Percentiles rank a stretch among this genome's conserved stretches.
Conservation (phyloP, 2,329 filamentous ascomycete species). For the Talaromyces sp. region DNA sequence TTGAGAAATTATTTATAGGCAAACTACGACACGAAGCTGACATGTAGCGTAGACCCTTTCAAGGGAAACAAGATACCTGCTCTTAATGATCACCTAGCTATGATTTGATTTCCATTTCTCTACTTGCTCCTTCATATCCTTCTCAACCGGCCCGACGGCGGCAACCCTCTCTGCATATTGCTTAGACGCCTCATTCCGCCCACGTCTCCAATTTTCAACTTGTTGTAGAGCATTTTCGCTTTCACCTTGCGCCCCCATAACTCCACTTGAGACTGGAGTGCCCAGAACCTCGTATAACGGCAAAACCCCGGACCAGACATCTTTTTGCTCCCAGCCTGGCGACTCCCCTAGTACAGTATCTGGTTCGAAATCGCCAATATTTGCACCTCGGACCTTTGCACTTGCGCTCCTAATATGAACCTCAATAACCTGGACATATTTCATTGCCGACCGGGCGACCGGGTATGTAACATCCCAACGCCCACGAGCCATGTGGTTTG, state of each 20-base stretch:
- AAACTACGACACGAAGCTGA: too few species aligned
- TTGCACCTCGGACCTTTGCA: conserved; percentile 8
- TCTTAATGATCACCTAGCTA: not conserved
- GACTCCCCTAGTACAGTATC: not conserved
- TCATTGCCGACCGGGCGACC: conserved; percentile 3
- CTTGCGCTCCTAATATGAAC: conserved; percentile 6
- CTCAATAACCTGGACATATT: conserved; percentile 10
- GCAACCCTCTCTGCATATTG: not conserved
- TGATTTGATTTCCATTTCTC: not conserved
- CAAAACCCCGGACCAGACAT: conserved; percentile 10
- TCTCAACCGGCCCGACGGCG: not conserved
- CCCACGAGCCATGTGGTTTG: conserved; percentile 10
- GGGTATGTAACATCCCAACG: conserved; percentile 9
- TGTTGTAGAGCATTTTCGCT: not conserved
- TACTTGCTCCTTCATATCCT: not conserved
- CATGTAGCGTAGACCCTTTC: too few species aligned
- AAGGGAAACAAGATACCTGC: too few species aligned
- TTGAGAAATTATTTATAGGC: too few species aligned
- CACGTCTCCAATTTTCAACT: not conserved
- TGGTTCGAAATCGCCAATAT: conserved; percentile 7
- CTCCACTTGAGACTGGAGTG: conserved; percentile 3
- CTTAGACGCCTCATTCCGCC: not conserved
- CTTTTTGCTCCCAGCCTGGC: not conserved
- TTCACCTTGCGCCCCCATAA: not conserved
- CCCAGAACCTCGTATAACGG: conserved; percentile 8